A percentile compares a stretch with the other conserved stretches of the same genome.
Evolutionary conservation across 108 stramenopile species (phyloP).

Genomic region (Thalassiosira profunda): DNA sequence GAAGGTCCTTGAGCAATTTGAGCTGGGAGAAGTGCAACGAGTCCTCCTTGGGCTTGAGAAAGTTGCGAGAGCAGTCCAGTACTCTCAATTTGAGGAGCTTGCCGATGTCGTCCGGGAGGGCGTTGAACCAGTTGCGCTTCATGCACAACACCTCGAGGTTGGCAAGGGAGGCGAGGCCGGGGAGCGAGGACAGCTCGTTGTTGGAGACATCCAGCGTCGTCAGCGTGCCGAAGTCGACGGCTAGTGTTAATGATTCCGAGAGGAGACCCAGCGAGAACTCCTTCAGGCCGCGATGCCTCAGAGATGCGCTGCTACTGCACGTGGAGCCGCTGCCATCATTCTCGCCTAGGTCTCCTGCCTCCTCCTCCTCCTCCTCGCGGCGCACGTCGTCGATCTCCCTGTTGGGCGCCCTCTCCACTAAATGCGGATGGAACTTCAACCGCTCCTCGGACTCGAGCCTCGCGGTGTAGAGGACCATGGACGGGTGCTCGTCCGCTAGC

Average conservation of each 20-base stretch:
- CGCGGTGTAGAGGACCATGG: constrained; percentile 5
- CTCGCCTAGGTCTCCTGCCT: not conserved
- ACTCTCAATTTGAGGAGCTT: constrained; percentile 3
- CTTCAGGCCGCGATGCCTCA: not conserved
- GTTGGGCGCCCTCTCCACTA: constrained; percentile 21
- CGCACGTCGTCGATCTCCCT: constrained; percentile 28
- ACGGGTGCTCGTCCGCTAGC: not conserved
- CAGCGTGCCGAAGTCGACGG: not conserved
- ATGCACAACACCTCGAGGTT: constrained; percentile 10
- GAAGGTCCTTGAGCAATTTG: not conserved
- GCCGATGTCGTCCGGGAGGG: constrained; percentile 17
- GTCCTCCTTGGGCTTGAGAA: constrained; percentile 25
- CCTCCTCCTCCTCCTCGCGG: too few species aligned
- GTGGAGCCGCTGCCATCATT: not conserved
- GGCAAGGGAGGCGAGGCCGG: constrained; percentile 5
- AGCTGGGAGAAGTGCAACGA: constrained; percentile 13
- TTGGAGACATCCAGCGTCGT: constrained; percentile 22
- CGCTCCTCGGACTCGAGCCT: constrained; percentile 10
- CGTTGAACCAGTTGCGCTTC: constrained; percentile 28
- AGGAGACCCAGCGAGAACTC: constrained; percentile 12
- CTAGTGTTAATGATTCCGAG: not conserved
- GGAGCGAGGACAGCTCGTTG: constrained; percentile 16
- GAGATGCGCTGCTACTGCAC: not conserved
- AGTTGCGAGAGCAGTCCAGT: constrained; percentile 31
- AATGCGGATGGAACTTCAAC: not conserved